Base-by-base conservation (phyloP, 2,329 filamentous ascomycete species). In the Trichoderma koningiopsis region DNA sequence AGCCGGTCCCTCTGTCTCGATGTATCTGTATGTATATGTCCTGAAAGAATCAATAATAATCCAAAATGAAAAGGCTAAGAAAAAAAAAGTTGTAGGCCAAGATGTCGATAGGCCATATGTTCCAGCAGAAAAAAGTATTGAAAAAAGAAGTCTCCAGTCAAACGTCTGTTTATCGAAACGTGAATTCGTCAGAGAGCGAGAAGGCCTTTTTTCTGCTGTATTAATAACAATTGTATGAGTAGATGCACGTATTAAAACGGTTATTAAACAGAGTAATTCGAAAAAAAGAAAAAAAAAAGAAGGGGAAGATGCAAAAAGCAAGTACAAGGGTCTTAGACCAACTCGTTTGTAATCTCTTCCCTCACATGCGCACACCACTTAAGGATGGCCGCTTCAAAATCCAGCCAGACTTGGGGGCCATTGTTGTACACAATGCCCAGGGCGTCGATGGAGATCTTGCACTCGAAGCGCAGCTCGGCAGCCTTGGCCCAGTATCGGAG, bases 401-500 rank as follows among this genome's bases (percentile, higher is more conserved):
- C 87, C 63, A 86, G 83, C 94, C 94, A 97, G 14, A 89, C 89
- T 65, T 88, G 85, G 1, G 85, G 85, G 61, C 87, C 85, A 70
- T 85, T 90, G 76, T 90, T 91, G 76, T 94, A 91, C 27, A 97
- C 94, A 8, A 97, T 87, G 33, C 91, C 93, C 80, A 96, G 90
- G 27, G 95, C 93, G 76, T 97, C 93, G 66, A 97, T 86, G 72
- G 91, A 88, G 63, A 98, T 84, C 73, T 92, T 87, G 49, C 94
- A 88, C 80, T 98, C 96, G 90, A 95, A 99, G 68, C 96, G 89
- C 70, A 98, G 85, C 81, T 99, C 94, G 8, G 94, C 94, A 1
- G 95, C 96, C 83, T 99, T 99, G 80, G 92, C 88, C 95, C 96
- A 99, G 83, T 92, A 99, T 52, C 94, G 89, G 71, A 99, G 85